These are phyloP conservation scores for Eucalyptus shirleyi DNA, from an alignment of 345 rosid genomes.

Conservation along the genomic window DNA sequence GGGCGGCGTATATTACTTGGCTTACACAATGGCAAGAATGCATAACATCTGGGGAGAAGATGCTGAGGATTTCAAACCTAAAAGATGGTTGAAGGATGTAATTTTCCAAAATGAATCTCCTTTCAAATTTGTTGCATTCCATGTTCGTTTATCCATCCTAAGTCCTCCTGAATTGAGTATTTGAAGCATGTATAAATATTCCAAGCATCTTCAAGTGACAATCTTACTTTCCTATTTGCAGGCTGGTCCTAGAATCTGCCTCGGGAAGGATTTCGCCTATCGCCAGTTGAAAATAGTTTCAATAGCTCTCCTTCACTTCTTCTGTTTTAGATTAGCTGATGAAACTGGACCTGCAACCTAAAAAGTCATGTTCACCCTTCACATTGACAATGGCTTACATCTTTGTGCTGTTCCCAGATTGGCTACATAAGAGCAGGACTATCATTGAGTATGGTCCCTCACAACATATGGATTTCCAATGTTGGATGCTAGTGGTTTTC, in stretches of 20 bases:
- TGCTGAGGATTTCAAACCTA: constrained; percentile 50
- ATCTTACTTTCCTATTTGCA: neutral
- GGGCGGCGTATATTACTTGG: constrained; percentile 32
- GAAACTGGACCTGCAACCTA: constrained; percentile 9
- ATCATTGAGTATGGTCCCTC: neutral
- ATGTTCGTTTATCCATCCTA: constrained; percentile 8
- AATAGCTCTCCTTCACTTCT: constrained; percentile 41
- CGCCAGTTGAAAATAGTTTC: constrained; percentile 72
- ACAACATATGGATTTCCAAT: neutral
- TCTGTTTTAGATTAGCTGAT: constrained; percentile 45
- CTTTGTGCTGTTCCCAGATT: constrained; percentile 30
- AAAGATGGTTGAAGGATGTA: constrained; percentile 69
- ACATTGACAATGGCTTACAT: constrained; percentile 36
- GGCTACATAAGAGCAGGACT: neutral
- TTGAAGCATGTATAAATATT: neutral
- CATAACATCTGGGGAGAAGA: constrained; percentile 62
- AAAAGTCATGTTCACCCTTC: constrained; percentile 58
- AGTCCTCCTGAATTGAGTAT: neutral
- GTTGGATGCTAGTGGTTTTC: neutral
- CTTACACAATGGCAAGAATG: constrained; percentile 82
- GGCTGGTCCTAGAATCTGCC: constrained; percentile 82
- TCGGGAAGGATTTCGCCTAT: constrained; percentile 66
- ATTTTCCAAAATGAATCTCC: constrained; percentile 56
- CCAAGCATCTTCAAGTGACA: neutral
- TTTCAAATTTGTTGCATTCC: constrained; percentile 59